Percentiles rank a stretch among this genome's conserved stretches.
phyloP scores from a whole-genome alignment of 2,329 filamentous ascomycete species.

The Hymenotorrendiella dingleyae region DNA sequence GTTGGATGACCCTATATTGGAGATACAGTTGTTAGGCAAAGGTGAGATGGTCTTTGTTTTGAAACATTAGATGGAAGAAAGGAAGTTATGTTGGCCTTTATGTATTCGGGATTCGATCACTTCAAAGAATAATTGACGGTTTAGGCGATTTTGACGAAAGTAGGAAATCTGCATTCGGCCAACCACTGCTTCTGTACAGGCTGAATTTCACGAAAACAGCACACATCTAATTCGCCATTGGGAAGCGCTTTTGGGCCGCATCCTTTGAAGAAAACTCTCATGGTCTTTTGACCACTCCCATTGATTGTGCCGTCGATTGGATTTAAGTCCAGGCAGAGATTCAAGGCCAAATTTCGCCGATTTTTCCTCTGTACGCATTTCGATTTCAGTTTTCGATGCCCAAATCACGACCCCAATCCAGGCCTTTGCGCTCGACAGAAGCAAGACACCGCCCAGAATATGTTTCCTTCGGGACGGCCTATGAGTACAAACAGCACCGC shows the following conservation, averaged over 20 bases:
- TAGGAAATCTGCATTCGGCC: constrained; percentile 25
- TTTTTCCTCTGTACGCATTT: no score
- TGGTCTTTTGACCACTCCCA: not conserved
- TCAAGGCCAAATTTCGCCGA: no score
- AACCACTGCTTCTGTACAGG: constrained; percentile 25
- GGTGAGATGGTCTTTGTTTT: constrained; percentile 26
- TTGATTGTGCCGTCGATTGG: constrained; percentile 1
- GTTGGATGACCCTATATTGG: constrained; percentile 12
- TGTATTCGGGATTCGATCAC: constrained; percentile 22
- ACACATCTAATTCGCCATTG: constrained; percentile 2
- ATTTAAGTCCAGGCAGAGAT: constrained; percentile 1
- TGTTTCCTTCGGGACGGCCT: constrained; percentile 20
- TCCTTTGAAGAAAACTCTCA: not conserved
- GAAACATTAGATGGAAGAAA: constrained; percentile 22
- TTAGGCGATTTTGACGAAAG: constrained; percentile 20
- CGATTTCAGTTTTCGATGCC: not conserved
- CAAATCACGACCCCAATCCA: not conserved
- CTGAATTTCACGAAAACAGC: constrained; percentile 3
- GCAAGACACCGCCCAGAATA: constrained; percentile 14
- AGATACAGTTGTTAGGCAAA: constrained; percentile 9
- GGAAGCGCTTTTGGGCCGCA: constrained; percentile 3
- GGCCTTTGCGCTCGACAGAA: not conserved
- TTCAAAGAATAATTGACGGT: constrained; percentile 20
- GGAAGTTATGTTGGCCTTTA: constrained; percentile 26
- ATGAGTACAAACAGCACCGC: constrained; percentile 21